Conservation (phyloP, 176 grass and related monocot genomes). For the Ensete ventricosum region DNA sequence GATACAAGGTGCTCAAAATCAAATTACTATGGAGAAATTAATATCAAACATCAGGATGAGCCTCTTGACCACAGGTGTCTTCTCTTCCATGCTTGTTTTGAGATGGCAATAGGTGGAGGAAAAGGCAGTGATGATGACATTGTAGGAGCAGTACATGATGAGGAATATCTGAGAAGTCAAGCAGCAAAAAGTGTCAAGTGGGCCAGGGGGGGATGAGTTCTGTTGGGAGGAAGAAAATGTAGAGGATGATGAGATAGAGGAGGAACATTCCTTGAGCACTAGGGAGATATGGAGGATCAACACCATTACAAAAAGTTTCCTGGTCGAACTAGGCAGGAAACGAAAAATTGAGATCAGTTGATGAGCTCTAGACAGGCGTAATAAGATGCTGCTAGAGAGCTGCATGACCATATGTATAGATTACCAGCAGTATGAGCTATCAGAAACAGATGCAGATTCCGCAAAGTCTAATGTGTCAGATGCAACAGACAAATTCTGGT, state of each 20-base stretch:
- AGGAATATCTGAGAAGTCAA: slow-evolving; percentile 75
- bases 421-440: slow-evolving; percentile 48
- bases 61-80: slow-evolving; percentile 53
- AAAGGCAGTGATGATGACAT: slow-evolving; percentile 80
- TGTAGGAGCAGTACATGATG: slow-evolving; percentile 81
- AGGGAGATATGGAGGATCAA: slow-evolving; percentile 47
- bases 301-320: slow-evolving; percentile 32
- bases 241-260: slow-evolving; percentile 50
- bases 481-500: slow-evolving; percentile 36
- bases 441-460: slow-evolving; percentile 36
- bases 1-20: slow-evolving; percentile 51
- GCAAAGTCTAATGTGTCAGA: slow-evolving; percentile 29
- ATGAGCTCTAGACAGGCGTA: slow-evolving; percentile 54
- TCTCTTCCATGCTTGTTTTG: background rate
- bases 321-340: slow-evolving; percentile 24
- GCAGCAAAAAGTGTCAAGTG: slow-evolving; percentile 33
- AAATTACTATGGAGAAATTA: slow-evolving; percentile 53
- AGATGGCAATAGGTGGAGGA: slow-evolving; percentile 44
- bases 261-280: slow-evolving; percentile 46
- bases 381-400: slow-evolving; percentile 66
- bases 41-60: slow-evolving; percentile 36
- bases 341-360: slow-evolving; percentile 34
- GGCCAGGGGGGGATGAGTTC: slow-evolving; percentile 49
- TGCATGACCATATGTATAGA: slow-evolving; percentile 32
- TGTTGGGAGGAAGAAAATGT: slow-evolving; percentile 49